Evolutionary conservation across 163 green algal genomes (phyloP).

Genomic region (Chlorella variabilis): DNA sequence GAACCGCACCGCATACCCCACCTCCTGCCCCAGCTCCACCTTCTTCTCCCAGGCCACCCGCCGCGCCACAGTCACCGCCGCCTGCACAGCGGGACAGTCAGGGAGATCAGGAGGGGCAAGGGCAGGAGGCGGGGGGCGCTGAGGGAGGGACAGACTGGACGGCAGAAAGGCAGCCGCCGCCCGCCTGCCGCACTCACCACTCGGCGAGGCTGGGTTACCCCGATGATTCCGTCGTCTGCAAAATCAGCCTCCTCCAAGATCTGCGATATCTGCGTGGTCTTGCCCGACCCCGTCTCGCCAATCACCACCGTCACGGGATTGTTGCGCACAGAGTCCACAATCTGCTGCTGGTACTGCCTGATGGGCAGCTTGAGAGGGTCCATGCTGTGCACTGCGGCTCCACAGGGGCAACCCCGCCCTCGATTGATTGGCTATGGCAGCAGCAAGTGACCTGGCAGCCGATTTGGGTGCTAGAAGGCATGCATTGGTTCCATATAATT

Average conservation of each 20-base stretch:
- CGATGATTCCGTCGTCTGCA: conserved; percentile 70
- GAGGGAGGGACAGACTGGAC: too few species aligned
- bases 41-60: conserved; percentile 82
- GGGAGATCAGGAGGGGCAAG: not conserved
- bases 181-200: conserved; percentile 71
- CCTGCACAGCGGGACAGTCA: conserved; percentile 51
- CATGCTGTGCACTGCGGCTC: too few species aligned
- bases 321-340: conserved; percentile 45
- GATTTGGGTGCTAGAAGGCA: too few species aligned
- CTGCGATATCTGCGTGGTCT: conserved; percentile 93
- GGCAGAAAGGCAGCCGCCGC: too few species aligned
- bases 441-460: too few species aligned
- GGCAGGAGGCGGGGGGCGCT: not conserved
- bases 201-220: conserved; percentile 86
- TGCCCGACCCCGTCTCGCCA: conserved; percentile 89
- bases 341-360: conserved; percentile 35
- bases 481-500: too few species aligned
- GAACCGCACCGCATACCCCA: conserved; percentile 90
- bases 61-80: conserved; percentile 82
- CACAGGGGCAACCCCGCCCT: too few species aligned
- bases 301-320: conserved; percentile 78
- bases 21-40: conserved; percentile 73
- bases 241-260: conserved; percentile 84
- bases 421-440: too few species aligned
- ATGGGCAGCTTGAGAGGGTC: conserved; percentile 47